Evolutionary conservation across 2,329 filamentous ascomycete genomes (phyloP).

Genomic region (Arthrinium puccinioides): DNA sequence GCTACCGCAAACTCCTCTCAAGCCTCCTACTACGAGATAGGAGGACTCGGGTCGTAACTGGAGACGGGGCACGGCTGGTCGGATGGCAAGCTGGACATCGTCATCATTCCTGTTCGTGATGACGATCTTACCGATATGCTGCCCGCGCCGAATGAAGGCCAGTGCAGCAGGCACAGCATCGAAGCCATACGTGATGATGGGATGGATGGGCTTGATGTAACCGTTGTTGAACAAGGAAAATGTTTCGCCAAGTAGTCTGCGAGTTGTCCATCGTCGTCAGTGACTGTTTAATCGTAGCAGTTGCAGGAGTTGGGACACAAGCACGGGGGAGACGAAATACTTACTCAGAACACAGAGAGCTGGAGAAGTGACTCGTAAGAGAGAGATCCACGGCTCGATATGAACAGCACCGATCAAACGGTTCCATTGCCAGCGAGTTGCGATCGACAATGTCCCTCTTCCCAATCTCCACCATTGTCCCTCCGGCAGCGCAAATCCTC

Average conservation of each 20-base stretch:
- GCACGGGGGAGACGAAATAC: too few species aligned
- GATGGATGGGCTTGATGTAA: slow-evolving; percentile 6
- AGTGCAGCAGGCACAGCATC: slow-evolving; percentile 5
- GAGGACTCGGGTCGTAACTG: slow-evolving; percentile 11
- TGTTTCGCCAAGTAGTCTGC: slow-evolving; percentile 6
- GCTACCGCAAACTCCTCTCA: slow-evolving; percentile 24
- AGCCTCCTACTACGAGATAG: slow-evolving; percentile 26
- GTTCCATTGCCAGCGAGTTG: slow-evolving; percentile 6
- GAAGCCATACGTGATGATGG: slow-evolving; percentile 5
- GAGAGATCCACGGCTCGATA: slow-evolving; percentile 6
- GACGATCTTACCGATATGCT: slow-evolving; percentile 11
- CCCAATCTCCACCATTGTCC: slow-evolving; percentile 7
- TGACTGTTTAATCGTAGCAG: too few species aligned
- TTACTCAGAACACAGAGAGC: too few species aligned
- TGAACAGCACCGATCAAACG: slow-evolving; percentile 8
- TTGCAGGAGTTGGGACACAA: too few species aligned
- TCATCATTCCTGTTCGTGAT: background rate
- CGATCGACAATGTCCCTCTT: slow-evolving; percentile 6
- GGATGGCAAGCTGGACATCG: background rate
- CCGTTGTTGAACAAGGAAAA: slow-evolving; percentile 7
- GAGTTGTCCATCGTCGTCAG: too few species aligned
- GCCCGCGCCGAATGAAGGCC: slow-evolving; percentile 6
- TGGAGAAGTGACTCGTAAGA: too few species aligned
- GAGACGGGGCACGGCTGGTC: background rate
- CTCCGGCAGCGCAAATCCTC: slow-evolving; percentile 4